Evolutionary conservation across 495 filamentous ascomycete species (phyloP), one percentile per base, ranked within the genome.

Genomic region (Aspergillus asperescens): DNA sequence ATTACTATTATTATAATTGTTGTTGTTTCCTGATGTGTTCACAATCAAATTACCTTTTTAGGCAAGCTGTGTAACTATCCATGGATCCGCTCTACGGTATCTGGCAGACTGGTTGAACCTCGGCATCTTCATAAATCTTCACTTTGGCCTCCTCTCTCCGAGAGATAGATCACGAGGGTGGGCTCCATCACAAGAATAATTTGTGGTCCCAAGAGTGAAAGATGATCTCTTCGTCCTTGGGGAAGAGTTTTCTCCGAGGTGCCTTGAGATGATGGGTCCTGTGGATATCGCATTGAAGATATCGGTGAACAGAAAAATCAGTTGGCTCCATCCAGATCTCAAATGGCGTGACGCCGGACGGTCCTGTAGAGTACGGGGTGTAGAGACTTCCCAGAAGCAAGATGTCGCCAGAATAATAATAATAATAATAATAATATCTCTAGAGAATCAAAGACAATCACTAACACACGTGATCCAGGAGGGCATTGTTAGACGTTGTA

Each of bases 41-140:
- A 20, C 9, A 5, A 12, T 10, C 22, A 43, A 16, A 16, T 54
- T 56, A 51, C 54, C 18, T 7, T 29, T 54, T 45, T 34, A 18
- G 46, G 58, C 35, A 56, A 56, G 50, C 31, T 19, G 34, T 56
- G 54, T 56, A 60, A 60, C 54, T 60, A 56, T 60, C 50, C 46
- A n/a, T n/a, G n/a, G n/a, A n/a, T n/a, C n/a, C n/a, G 29, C 28
- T 20, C 12, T 45, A n/a, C 31, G 9, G 22, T 41, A 25, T 48
- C 44, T 16, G 13, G 10, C 15, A 16, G 27, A 22, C 35, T 13
- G 42, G 29, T 41, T 43, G 34, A n/a, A 48, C 49, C 55, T 48
- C 49, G 48, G 54, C 28, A 34, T 46, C 35, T 40, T 24, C 25
- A 35, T 23, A 22, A 6, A 16, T 47, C 18, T 18, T 42, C 10